Evolutionary conservation across 2,329 filamentous ascomycete genomes (phyloP), one percentile per base, ranked within the genome.

Genomic region (Apiospora koreana): DNA sequence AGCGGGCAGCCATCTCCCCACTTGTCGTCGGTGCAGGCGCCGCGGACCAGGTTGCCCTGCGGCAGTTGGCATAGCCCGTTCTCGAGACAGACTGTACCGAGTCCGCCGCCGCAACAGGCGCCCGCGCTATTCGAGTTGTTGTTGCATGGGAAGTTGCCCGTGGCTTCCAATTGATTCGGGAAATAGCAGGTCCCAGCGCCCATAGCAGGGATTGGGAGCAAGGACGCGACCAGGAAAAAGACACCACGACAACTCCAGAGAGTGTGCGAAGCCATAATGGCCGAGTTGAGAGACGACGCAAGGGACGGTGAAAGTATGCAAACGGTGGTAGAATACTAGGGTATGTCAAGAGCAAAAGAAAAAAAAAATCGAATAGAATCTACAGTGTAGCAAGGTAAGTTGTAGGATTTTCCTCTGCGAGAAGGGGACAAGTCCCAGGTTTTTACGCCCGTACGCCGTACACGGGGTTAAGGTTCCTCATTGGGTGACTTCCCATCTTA

Each of bases 81-180:
- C 14, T 73, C 73, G 1, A 76, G 50, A 46, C 75, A 78, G 12
- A 69, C 67, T 8, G 69, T 73, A 0, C 75, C 75, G 1, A 73
- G 42, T 14, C 73, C 71, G 5, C 70, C 70, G n/a, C 71, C 72
- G 35, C 74, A 77, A 65, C 76, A 76, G 0, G 71, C 69, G 10
- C 73, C 76, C 8, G 8, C n/a, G n/a, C 35, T 35, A 8, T 23
- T 21, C 8, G n/a, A 48, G 21, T 48, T 48, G 45, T 6, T 9
- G n/a, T 48, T 48, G 45, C 45, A 48, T 21, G 45, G n/a, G 10
- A 23, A 48, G n/a, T 48, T 21, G n/a, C n/a, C 9, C 7, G 21
- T 3, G 45, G 45, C 45, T n/a, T 23, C n/a, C 45, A 35, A 35
- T 23, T 23, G 45, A 25, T 48, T 48, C 21, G 45, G 45, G n/a